Evolutionary conservation across 164 flowering plant genomes (phyloP), one percentile per base, ranked within the genome.

Genomic region (Euptelea pleiosperma): DNA sequence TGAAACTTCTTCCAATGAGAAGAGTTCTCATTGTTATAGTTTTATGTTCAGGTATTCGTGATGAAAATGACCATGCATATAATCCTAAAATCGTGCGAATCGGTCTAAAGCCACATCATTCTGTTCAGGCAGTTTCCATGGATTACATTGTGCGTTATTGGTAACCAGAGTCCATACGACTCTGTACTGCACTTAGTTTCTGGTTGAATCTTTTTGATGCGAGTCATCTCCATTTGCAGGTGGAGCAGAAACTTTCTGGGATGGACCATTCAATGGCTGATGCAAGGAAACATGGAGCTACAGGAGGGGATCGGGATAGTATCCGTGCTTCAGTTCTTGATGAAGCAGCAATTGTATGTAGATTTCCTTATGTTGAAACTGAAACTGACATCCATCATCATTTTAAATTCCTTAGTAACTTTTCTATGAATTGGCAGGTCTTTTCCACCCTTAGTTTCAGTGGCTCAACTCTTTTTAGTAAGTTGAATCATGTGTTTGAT

Each of bases 381-480:
- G 15, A 34, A 22, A 24, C 25, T 43, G 24, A 54, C 12, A 30
- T 28, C 10, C 7, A 12, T 37, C 26, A 25, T 30, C 46, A 36
- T 9, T 28, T 29, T 35, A 15, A 42, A 11, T 42, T 35, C 29
- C 21, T 31, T 51, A 42, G 36, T 60, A 41, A 46, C 21, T 25
- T 44, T 8, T 52, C n/a, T 44, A 6, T 44, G 29, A 47, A 6
- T 49, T 77, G 67, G 61, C 85, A 93, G 97, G 97, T 94, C 29
- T 94, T 89, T 75, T 90, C 99, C 33, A 94, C 99, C 36, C 95
- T 94, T 53, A 87, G 99, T 68, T 94, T 91, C 71, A 91, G 96
- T 62, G 99, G 95, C 51, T 90, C 97, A 54, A 41, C 72, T 48
- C 71, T 84, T 59, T 83, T 88, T 55, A 77, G 78, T 59, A 87